Base-by-base conservation (phyloP, 2,329 filamentous ascomycete species). In the Akanthomyces muscarius region DNA sequence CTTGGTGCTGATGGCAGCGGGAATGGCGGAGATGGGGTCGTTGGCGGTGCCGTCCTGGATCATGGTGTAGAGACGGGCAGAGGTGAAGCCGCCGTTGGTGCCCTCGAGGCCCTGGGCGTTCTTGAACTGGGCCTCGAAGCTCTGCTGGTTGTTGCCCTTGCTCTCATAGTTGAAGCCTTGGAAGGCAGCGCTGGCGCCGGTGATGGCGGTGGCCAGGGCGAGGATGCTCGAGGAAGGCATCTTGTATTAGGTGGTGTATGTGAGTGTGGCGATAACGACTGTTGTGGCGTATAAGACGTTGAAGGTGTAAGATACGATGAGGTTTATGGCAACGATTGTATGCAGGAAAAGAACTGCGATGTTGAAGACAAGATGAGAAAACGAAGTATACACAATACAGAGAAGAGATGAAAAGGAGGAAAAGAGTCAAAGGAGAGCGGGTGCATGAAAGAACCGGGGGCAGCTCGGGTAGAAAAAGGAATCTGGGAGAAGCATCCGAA, bases 1-100 rank as follows among this genome's bases (percentile, higher is more conserved):
- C 69, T 91, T 84, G 70, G 91, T 91, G 68, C 83, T 84, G 75
- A 96, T 92, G 70, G 92, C 92, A 50, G 92, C 92, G 48, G 89
- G 89, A 66, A 97, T 91, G 67, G 89, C 90, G 47, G 83, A 80
- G 71, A 89, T 92, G 69, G 86, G 82, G 36, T 81, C 81, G 76
- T 83, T 87, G 66, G 83, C 75, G 6, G 88, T 88, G 67, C 85
- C 87, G 30, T 76, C 83, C 82, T 92, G 89, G 55, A 89, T 81
- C 83, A 86, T 91, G 68, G 89, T 91, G 77, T 89, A 92, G n/a
- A 92, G 80, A 65, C 89, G 86, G 50, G 87, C 89, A 65, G 84
- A 87, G 69, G 78, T 89, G 79, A 89, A 91, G 59, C 70, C 75
- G 52, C 85, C 85, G 25, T 80, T 77, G 61, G 88, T 86, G 51